These are phyloP conservation scores for Phlegmacium glaucopus DNA, from an alignment of 768 basidiomycete species.

Conservation along the genomic window DNA sequence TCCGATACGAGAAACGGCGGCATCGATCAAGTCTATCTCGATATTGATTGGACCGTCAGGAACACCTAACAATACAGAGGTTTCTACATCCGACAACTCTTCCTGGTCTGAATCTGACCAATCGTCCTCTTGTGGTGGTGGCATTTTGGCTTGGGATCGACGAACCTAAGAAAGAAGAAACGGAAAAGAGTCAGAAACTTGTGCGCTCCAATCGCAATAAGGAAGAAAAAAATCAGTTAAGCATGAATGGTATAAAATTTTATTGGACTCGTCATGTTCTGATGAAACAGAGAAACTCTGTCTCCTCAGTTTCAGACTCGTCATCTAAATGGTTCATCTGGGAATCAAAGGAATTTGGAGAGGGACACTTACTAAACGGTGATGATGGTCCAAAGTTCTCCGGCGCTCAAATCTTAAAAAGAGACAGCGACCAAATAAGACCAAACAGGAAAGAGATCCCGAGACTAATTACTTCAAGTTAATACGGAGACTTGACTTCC, in stretches of 20 bases:
- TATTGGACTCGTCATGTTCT: slow-evolving; percentile 61
- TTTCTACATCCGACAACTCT: slow-evolving; percentile 45
- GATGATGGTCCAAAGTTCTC: too few species aligned
- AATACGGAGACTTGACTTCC: neutral
- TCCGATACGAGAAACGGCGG: slow-evolving; percentile 85
- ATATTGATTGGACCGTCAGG: slow-evolving; percentile 70
- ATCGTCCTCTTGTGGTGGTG: slow-evolving; percentile 46
- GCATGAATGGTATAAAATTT: slow-evolving; percentile 87
- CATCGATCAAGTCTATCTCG: slow-evolving; percentile 61
- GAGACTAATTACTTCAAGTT: too few species aligned
- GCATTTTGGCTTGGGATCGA: slow-evolving; percentile 31
- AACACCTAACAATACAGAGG: slow-evolving; percentile 73
- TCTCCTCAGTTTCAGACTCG: slow-evolving; percentile 73
- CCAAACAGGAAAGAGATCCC: too few species aligned
- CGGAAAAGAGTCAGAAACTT: slow-evolving; percentile 5
- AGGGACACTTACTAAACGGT: too few species aligned
- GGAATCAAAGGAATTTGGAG: too few species aligned
- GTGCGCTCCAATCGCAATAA: neutral
- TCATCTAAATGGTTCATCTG: slow-evolving; percentile 51
- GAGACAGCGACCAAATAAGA: too few species aligned
- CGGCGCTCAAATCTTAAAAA: too few species aligned
- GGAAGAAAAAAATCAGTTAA: slow-evolving; percentile 57
- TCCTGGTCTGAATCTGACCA: slow-evolving; percentile 86
- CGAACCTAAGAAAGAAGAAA: slow-evolving; percentile 11
- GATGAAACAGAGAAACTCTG: slow-evolving; percentile 58